A percentile compares a stretch with the other conserved stretches of the same genome.
phyloP scores from a whole-genome alignment of 805 yeast species.

The Starmerella roubikii region DNA sequence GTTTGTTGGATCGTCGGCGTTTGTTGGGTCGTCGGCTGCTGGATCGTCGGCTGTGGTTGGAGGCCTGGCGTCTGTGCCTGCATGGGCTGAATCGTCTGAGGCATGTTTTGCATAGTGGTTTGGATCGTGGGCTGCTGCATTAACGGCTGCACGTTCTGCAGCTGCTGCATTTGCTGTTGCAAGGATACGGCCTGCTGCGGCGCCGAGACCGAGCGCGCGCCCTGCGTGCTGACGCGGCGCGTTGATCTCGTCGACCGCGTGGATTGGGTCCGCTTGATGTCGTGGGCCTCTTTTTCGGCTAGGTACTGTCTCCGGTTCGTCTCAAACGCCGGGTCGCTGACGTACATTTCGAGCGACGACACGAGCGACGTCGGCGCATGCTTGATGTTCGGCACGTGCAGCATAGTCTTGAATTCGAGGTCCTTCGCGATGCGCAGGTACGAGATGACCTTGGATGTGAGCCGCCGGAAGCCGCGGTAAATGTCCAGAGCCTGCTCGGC shows the following conservation, averaged over 20 bases:
- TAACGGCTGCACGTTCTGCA: neutral
- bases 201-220: conserved; percentile 2
- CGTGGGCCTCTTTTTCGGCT: conserved; percentile 43
- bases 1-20: neutral
- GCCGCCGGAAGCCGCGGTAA: conserved; percentile 71
- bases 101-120: neutral
- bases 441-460: conserved; percentile 76
- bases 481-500: conserved; percentile 78
- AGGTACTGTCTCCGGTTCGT: conserved; percentile 62
- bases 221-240: neutral
- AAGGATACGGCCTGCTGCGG: conserved; percentile 1
- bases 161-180: neutral
- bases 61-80: conserved; percentile 6
- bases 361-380: conserved; percentile 95
- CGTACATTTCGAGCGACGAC: conserved; percentile 71
- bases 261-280: conserved; percentile 12
- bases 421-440: conserved; percentile 83
- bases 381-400: conserved; percentile 87
- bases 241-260: neutral
- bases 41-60: conserved; percentile 2
- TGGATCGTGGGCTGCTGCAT: conserved; percentile 1
- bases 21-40: neutral
- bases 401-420: conserved; percentile 69
- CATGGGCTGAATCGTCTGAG: neutral
- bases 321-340: conserved; percentile 77